Percentiles rank a stretch among this genome's conserved stretches.
phyloP scores from a whole-genome alignment of 192 early-diverging fungal species.

The Umbelopsis ramanniana region DNA sequence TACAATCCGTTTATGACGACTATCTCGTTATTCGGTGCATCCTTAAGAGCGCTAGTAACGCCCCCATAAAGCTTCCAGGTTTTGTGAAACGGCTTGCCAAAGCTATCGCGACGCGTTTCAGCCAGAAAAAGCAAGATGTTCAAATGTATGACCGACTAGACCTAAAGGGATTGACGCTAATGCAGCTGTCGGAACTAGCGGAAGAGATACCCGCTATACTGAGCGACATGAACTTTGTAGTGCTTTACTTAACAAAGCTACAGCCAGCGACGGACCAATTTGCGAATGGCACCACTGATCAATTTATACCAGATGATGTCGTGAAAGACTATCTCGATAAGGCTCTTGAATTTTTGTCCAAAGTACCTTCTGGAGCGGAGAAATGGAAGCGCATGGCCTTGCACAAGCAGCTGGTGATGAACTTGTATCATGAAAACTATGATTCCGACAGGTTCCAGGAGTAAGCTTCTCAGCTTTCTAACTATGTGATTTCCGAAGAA shows the following conservation, averaged over 20 bases:
- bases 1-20: constrained; percentile 1
- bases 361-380: constrained; percentile 2
- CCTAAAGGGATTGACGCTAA: neutral
- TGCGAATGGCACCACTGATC: neutral
- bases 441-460: neutral
- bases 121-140: neutral
- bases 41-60: neutral
- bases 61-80: neutral
- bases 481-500: neutral
- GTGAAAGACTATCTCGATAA: neutral
- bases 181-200: neutral
- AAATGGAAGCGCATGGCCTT: constrained; percentile 9
- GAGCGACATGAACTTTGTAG: constrained; percentile 1
- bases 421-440: neutral
- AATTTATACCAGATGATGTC: neutral
- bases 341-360: neutral
- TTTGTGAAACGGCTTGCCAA: constrained; percentile 18
- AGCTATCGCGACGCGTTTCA: neutral
- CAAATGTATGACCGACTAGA: constrained; percentile 1
- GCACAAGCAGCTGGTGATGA: constrained; percentile 8
- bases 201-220: neutral
- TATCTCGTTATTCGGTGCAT: neutral
- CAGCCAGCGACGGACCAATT: neutral
- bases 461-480: neutral
- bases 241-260: constrained; percentile 1